Conservation (phyloP, 2,329 filamentous ascomycete species). For the Xylaria sp. region DNA sequence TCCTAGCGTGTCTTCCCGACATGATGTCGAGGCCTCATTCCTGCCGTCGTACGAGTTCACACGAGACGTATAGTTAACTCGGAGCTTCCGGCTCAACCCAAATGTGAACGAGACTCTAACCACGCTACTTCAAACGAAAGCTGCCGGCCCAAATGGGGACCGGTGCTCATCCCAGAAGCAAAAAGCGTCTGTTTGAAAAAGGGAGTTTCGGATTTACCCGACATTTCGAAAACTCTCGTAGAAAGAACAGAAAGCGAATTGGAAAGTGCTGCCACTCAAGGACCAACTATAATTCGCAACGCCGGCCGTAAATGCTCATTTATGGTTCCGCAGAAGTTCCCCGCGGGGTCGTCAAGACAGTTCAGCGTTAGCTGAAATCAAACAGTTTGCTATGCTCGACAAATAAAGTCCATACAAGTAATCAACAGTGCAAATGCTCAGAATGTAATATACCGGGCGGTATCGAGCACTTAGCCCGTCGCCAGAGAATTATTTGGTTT, state of each 20-base stretch:
- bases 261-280: slow-evolving; percentile 28
- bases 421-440: slow-evolving; percentile 40
- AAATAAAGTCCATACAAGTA: slow-evolving; percentile 39
- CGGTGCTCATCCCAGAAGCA: slow-evolving; percentile 39
- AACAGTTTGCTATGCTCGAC: slow-evolving; percentile 37
- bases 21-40: slow-evolving; percentile 5
- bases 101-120: slow-evolving; percentile 42
- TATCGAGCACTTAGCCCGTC: slow-evolving; percentile 51
- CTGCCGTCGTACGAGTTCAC: slow-evolving; percentile 14
- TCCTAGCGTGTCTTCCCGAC: not conserved
- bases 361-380: slow-evolving; percentile 34
- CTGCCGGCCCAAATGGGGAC: slow-evolving; percentile 38
- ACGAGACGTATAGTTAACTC: slow-evolving; percentile 9
- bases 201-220: slow-evolving; percentile 24
- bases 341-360: slow-evolving; percentile 46
- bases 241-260: slow-evolving; percentile 39
- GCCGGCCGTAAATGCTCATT: slow-evolving; percentile 50
- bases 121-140: slow-evolving; percentile 49
- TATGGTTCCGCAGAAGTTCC: slow-evolving; percentile 45
- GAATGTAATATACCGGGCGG: slow-evolving; percentile 44
- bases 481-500: slow-evolving; percentile 63
- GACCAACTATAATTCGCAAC: slow-evolving; percentile 46
- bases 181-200: slow-evolving; percentile 41
- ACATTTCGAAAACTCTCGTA: slow-evolving; percentile 27
- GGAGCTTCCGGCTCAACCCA: slow-evolving; percentile 38